Percentiles rank a stretch among this genome's conserved stretches.
phyloP scores from a whole-genome alignment of 2,329 filamentous ascomycete species.

The Eutypa lata region DNA sequence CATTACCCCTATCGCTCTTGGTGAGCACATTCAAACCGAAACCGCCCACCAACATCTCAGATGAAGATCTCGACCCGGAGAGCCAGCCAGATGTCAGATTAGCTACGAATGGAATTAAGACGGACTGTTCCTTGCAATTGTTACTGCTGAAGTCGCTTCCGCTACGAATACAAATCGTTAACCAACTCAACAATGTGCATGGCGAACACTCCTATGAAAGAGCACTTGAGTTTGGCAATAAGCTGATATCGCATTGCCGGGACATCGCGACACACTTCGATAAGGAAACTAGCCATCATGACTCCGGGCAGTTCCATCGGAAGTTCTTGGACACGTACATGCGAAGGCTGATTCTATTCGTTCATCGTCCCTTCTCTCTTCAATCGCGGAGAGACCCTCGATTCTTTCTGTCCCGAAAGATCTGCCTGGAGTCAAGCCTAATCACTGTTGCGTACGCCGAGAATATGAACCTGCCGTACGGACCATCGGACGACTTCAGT shows the following conservation, averaged over 20 bases:
- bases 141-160: slow-evolving; percentile 17
- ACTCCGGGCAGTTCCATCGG: slow-evolving; percentile 14
- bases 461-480: slow-evolving; percentile 7
- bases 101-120: slow-evolving; percentile 3
- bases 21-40: slow-evolving; percentile 12
- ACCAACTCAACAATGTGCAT: slow-evolving; percentile 14
- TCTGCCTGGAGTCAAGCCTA: slow-evolving; percentile 17
- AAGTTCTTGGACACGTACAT: slow-evolving; percentile 24
- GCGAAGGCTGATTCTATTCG: slow-evolving; percentile 19
- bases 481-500: slow-evolving; percentile 14
- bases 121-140: slow-evolving; percentile 20
- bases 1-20: slow-evolving; percentile 14
- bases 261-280: slow-evolving; percentile 17
- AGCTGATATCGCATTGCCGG: slow-evolving; percentile 16
- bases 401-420: slow-evolving; percentile 22
- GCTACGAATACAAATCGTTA: slow-evolving; percentile 17
- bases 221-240: slow-evolving; percentile 10
- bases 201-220: slow-evolving; percentile 11
- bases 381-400: slow-evolving; percentile 15
- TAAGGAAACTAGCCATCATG: background rate
- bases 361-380: slow-evolving; percentile 21
- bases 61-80: slow-evolving; percentile 9
- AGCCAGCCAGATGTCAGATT: background rate
- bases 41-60: slow-evolving; percentile 17
- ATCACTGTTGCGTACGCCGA: slow-evolving; percentile 19